These are phyloP conservation scores for Rhytidiadelphus loreus DNA, from an alignment of 225 moss, liverwort and hornwort genomes.

Conservation along the genomic window DNA sequence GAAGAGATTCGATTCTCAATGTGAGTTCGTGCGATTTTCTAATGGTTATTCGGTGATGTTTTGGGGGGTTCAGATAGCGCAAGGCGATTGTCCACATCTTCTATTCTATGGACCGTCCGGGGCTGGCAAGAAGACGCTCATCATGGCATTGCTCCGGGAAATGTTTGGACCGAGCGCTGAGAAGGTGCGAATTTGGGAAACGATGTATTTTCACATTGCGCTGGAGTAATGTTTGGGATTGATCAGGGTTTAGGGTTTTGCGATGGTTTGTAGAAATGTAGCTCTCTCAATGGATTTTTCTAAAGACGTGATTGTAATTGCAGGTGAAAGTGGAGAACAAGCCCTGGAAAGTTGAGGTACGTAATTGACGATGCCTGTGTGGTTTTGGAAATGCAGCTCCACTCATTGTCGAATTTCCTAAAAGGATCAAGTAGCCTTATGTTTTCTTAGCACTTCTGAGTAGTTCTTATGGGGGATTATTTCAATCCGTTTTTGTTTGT, in stretches of 20 bases:
- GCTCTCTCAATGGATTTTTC: background rate
- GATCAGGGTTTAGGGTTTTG: slow-evolving; percentile 10
- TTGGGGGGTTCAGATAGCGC: slow-evolving; percentile 40
- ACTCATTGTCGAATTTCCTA: background rate
- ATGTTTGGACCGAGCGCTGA: slow-evolving; percentile 83
- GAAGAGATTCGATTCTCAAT: background rate
- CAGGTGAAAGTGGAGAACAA: slow-evolving; percentile 99
- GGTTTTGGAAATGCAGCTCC: background rate
- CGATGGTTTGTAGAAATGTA: background rate
- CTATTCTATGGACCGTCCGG: slow-evolving; percentile 76
- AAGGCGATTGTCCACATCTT: slow-evolving; percentile 87
- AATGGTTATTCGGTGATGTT: background rate
- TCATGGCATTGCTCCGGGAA: slow-evolving; percentile 78
- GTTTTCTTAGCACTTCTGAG: background rate
- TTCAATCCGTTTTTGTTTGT: background rate
- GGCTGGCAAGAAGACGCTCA: slow-evolving; percentile 81
- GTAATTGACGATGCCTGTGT: background rate
- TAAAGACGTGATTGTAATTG: background rate
- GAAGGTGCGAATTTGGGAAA: slow-evolving; percentile 31
- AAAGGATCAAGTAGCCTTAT: background rate
- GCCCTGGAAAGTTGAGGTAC: slow-evolving; percentile 97
- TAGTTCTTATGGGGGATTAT: background rate
- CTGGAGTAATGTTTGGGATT: background rate
- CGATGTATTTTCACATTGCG: background rate
- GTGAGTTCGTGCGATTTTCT: background rate